phyloP scores from a whole-genome alignment of 768 basidiomycete genomes.

The Boletales sp. region DNA sequence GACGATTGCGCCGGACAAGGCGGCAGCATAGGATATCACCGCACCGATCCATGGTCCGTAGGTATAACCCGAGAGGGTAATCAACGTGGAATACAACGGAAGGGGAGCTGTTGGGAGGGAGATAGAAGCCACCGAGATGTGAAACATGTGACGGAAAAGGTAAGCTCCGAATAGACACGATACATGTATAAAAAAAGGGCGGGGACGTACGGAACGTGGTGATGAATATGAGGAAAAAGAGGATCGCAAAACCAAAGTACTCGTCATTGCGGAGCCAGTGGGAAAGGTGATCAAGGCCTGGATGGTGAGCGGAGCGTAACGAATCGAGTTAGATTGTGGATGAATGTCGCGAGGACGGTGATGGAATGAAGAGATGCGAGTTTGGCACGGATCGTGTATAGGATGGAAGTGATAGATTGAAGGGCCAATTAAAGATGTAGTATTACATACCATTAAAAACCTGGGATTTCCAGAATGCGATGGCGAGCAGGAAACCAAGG shows the following conservation, averaged over 20 bases:
- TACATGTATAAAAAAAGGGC: neutral
- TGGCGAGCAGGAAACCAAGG: constrained; percentile 73
- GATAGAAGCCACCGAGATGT: constrained; percentile 4
- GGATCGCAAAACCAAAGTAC: constrained; percentile 69
- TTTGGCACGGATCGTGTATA: neutral
- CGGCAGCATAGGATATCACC: constrained; percentile 82
- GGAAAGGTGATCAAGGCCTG: constrained; percentile 81
- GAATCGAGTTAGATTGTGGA: neutral
- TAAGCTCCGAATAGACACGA: constrained; percentile 9
- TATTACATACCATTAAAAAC: constrained; percentile 70
- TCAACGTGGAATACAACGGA: constrained; percentile 90
- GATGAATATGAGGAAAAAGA: constrained; percentile 80
- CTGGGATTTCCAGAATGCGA: constrained; percentile 79
- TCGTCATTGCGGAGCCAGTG: constrained; percentile 72
- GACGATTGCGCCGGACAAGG: constrained; percentile 76
- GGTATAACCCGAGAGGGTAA: constrained; percentile 88
- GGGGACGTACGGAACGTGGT: constrained; percentile 77
- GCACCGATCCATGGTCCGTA: constrained; percentile 84
- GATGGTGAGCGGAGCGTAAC: constrained; percentile 6
- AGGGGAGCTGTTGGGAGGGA: constrained; percentile 60
- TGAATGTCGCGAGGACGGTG: neutral
- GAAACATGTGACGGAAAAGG: constrained; percentile 1
- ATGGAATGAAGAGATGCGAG: neutral
- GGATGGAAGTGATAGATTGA: neutral
- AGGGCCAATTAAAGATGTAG: constrained; percentile 1